Percentiles rank a stretch among this genome's conserved stretches.
phyloP scores from a whole-genome alignment of 306 rosid species.

The Prinsepia uniflora region DNA sequence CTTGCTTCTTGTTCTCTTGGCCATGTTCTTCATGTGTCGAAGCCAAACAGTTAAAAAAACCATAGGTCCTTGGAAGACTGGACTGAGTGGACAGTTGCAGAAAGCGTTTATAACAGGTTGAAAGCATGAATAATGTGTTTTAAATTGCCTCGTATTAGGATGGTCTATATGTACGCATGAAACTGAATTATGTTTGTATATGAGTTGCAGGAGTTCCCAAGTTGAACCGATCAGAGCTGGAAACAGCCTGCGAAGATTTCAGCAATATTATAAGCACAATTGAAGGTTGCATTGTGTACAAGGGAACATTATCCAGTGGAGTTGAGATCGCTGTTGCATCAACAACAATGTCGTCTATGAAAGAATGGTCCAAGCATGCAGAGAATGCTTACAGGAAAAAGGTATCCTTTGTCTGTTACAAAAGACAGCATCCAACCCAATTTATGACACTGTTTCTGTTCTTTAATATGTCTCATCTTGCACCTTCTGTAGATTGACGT shows the following conservation, averaged over 20 bases:
- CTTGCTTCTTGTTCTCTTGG: slow-evolving; percentile 38
- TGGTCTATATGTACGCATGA: background rate
- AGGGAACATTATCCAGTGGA: slow-evolving; percentile 91
- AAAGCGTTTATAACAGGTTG: slow-evolving; percentile 91
- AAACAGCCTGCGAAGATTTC: slow-evolving; percentile 92
- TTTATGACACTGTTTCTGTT: background rate
- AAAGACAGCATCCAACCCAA: slow-evolving; percentile 6
- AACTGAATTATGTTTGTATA: slow-evolving; percentile 7
- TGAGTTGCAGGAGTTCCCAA: slow-evolving; percentile 78
- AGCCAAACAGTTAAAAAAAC: slow-evolving; percentile 52
- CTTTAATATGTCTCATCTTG: slow-evolving; percentile 9
- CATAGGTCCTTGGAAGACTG: slow-evolving; percentile 87
- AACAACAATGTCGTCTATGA: slow-evolving; percentile 38
- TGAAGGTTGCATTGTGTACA: slow-evolving; percentile 51
- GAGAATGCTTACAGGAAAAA: slow-evolving; percentile 63
- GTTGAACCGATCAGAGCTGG: slow-evolving; percentile 70
- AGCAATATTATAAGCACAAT: slow-evolving; percentile 63
- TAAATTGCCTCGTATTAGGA: background rate
- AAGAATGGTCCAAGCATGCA: slow-evolving; percentile 70
- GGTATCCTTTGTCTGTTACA: slow-evolving; percentile 39
- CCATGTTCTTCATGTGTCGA: slow-evolving; percentile 51
- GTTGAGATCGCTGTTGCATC: slow-evolving; percentile 94
- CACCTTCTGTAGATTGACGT: slow-evolving; percentile 58
- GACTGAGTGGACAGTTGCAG: slow-evolving; percentile 91
- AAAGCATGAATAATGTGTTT: background rate